Percentiles rank a stretch among this genome's conserved stretches.
Conservation (phyloP, 306 rosid genomes). For the Lathyrus tuberosus region DNA sequence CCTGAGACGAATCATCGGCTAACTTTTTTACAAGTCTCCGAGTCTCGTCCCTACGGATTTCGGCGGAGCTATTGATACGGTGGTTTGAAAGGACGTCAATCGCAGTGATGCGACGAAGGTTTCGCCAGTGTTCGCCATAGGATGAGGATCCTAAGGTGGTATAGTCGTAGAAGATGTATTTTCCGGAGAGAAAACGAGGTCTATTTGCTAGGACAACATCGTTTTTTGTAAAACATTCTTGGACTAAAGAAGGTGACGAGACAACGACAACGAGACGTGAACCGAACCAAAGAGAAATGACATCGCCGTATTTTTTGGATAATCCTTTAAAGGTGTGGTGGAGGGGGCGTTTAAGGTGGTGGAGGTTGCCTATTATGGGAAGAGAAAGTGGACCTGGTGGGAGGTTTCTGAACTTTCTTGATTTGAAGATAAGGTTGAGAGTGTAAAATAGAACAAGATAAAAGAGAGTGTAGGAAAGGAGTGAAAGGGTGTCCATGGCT, state of each 20-base stretch:
- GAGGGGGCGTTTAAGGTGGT: slow-evolving; percentile 46
- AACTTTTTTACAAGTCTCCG: slow-evolving; percentile 33
- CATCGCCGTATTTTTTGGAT: slow-evolving; percentile 39
- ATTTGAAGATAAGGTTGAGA: background rate
- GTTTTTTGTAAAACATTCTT: slow-evolving; percentile 64
- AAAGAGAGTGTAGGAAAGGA: background rate
- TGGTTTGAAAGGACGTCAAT: slow-evolving; percentile 54
- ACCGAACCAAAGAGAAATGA: slow-evolving; percentile 42
- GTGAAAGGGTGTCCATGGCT: background rate
- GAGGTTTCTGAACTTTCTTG: slow-evolving; percentile 30
- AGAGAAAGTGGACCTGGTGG: slow-evolving; percentile 58
- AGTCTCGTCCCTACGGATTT: slow-evolving; percentile 47
- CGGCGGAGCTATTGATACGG: slow-evolving; percentile 42
- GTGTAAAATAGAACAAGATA: background rate
- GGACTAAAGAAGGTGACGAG: slow-evolving; percentile 38
- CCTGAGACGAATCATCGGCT: background rate
- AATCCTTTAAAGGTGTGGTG: slow-evolving; percentile 41
- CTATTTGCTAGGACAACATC: slow-evolving; percentile 58
- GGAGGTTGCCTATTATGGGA: slow-evolving; percentile 66
- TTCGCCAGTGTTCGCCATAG: slow-evolving; percentile 72
- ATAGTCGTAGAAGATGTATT: slow-evolving; percentile 55
- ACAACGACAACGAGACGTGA: slow-evolving; percentile 47
- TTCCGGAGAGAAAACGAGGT: slow-evolving; percentile 41
- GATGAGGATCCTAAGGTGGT: slow-evolving; percentile 44
- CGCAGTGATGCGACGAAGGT: slow-evolving; percentile 61